Evolutionary conservation across 257 asterid genomes (phyloP), one percentile per base, ranked within the genome.

Genomic region (Solanum lycopersicoides): DNA sequence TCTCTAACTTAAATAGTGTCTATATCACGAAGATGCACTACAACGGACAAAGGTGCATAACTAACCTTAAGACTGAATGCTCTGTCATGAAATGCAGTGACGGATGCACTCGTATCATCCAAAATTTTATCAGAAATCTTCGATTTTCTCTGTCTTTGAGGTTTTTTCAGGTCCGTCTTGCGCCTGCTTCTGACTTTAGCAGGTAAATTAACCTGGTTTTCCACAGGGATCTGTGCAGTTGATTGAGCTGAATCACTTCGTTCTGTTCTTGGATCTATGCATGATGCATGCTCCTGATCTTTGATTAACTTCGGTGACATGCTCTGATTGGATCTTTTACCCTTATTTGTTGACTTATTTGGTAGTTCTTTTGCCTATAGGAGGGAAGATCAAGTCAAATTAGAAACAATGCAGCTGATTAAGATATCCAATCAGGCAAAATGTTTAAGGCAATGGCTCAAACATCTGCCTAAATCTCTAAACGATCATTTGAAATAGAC

Each of bases 241-340:
- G 96, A 94, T 86, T 92, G 99, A 85, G 95, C 95, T 44, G 98
- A 92, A 89, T 95, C 98, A 87, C 96, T 95, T 89, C 93, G 95
- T 88, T 97, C 98, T 88, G 91, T 94, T 83, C 89, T 92, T 82
- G 90, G 91, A 90, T 95, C 98, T 86, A 91, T 90, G 86, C 91
- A 90, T 30, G 93, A 91, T 75, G 98, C 92, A 93, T 89, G 92
- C 85, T 93, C 98, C 47, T 92, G 90, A 83, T 89, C 88, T 90
- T 93, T 95, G 86, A 87, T 83, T 91, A 91, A 84, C 84, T 92
- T 94, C 4, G 94, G 96, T 30, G 95, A 94, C 83, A 91, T 84
- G 88, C 83, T 92, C 60, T 92, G 98, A 87, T 94, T 86, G 86
- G 96, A 88, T 90, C 91, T 92, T 92, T 91, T 94, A 86, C 83